Base-by-base conservation (phyloP, 179 eudicot species). In the Gypsophila paniculata region DNA sequence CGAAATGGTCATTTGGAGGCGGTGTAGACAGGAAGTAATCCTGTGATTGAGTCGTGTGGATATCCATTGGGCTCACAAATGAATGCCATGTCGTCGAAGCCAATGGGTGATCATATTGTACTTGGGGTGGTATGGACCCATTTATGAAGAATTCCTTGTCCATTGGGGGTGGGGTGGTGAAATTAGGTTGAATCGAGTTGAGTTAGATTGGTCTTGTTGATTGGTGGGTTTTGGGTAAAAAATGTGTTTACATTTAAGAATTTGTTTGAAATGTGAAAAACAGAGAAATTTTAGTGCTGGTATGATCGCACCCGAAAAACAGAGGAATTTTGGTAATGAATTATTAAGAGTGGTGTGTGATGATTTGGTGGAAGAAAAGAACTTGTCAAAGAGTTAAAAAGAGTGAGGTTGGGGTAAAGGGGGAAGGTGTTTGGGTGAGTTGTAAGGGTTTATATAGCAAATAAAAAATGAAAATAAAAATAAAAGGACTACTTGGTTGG, bases 61-160 rank as follows among this genome's bases (percentile, higher is more conserved):
- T 69, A 46, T 79, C 82, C 74, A 76, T 66, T 38, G 78, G 42
- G 0, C 72, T 38, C 0, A 83, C 73, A 7, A 81, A 70, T 11
- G 84, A 38, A 23, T 81, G 74, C 88, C 85, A 85, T 19, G 82
- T 82, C 57, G 77, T 34, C 2, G 84, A 12, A 0, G 68, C 32
- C 29, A 75, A 69, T 75, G 68, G 72, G 18, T 73, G 74, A 26
- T 87, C 82, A 61, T 71, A 82, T 18, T 79, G 84, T 2, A 76
- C 73, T 19, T 65, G 75, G 75, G 79, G 60, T 25, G 67, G 72
- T 64, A 76, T 69, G 54, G 84, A 76, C 3, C 77, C 72, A 61
- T 80, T 79, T 69, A 83, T 70, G 26, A 89, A 85, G 84, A 75
- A 91, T 25, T 88, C 85, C 9, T 79, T 84, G 49, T 88, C 97